A percentile compares a stretch with the other conserved stretches of the same genome.
Conservation (phyloP, 2,329 filamentous ascomycete species). For the Neofusicoccum umdonicola region DNA sequence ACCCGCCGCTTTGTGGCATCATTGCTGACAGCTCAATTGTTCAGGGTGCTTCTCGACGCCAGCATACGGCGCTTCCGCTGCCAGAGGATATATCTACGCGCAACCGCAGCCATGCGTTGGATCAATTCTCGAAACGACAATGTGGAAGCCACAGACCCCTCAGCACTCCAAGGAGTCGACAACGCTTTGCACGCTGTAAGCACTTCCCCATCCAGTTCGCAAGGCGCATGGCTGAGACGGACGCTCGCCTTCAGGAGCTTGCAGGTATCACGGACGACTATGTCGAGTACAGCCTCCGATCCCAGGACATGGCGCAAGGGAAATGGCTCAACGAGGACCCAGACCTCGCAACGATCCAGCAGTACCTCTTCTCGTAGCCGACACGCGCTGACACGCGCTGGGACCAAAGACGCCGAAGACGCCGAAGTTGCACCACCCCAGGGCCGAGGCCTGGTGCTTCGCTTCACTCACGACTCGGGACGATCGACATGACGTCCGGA, state of each 20-base stretch:
- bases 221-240: background rate
- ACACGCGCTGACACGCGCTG: no score
- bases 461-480: background rate
- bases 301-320: conserved; percentile 54
- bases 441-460: background rate
- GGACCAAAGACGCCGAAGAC: background rate
- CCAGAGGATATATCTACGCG: conserved; percentile 59
- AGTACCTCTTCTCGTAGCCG: background rate
- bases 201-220: conserved; percentile 11
- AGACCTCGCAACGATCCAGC: conserved; percentile 50
- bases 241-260: conserved; percentile 48
- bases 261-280: conserved; percentile 56
- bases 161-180: conserved; percentile 49
- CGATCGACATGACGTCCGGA: conserved; percentile 1
- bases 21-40: background rate
- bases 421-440: no score
- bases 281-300: conserved; percentile 55
- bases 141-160: conserved; percentile 40
- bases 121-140: conserved; percentile 50
- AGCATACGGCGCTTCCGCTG: conserved; percentile 60
- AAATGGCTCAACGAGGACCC: conserved; percentile 64
- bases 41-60: conserved; percentile 60
- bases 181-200: conserved; percentile 50
- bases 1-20: background rate
- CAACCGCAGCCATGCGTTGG: conserved; percentile 59